Base-by-base conservation (phyloP, 805 yeast species). In the Saccharomyces eubayanus region DNA sequence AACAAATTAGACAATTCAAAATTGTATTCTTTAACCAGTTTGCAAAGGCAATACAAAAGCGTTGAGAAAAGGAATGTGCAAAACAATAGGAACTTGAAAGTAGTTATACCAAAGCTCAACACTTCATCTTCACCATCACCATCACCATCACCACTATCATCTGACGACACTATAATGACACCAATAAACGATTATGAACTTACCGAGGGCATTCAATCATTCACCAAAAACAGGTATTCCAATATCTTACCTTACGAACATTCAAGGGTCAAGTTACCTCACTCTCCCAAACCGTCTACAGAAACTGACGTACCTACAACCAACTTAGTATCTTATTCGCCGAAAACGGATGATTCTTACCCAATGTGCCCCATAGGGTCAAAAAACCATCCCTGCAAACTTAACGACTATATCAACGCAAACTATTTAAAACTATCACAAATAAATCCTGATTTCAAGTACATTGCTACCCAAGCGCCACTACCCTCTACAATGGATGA, bases 391-490 rank as follows among this genome's bases (percentile, higher is more conserved):
- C 20, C 21, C 43, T 36, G 43, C 43, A 36, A 49, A 31, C 62
- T 61, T 46, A 65, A 66, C 56, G 91, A 87, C 67, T 90, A 90
- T 66, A 87, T 90, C 62, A 91, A 90, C 68, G 97, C 97, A 0
- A 87, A 91, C n/a, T 85, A 87, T 68, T 70, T 87, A 24, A 62
- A 57, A 30, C 62, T 72, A 54, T 74, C 60, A 63, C 76, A 63
- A 60, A 74, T 68, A 61, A 75, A 63, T 63, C 73, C 58, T 3
- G 63, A 65, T 53, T 71, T 59, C 65, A 64, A 75, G 41, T 87
- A 85, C 63, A 87, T 91, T 57, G 97, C 96, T 0, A 81, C 96
- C 1, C 97, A 92, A 66, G 99, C 97, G 1, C 99, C 99, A 1
- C 67, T 87, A 46, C 75, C 75, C 2, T 77, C 80, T 21, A 92